These are phyloP conservation scores for Corynascus novoguineensis DNA, from an alignment of 495 filamentous ascomycete genomes.

Conservation along the genomic window DNA sequence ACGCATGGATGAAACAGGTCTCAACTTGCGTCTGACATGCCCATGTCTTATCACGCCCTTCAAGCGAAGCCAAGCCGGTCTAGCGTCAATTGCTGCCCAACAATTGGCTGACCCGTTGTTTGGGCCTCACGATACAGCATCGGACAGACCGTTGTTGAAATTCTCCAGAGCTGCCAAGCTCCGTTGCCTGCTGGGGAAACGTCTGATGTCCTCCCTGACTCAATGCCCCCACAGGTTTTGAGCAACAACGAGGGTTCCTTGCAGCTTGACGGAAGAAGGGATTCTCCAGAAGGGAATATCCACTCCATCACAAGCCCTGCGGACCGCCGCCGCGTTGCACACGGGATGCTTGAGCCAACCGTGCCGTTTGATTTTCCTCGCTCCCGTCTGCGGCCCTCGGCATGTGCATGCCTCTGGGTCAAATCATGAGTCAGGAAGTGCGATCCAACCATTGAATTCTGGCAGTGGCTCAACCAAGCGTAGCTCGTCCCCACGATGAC, in stretches of 20 bases:
- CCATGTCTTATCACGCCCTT: constrained; percentile 1
- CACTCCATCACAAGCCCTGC: not conserved
- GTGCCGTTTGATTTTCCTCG: constrained; percentile 22
- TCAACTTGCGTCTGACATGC: constrained; percentile 12
- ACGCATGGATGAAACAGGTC: constrained; percentile 11
- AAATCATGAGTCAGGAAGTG: not conserved
- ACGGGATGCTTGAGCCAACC: not conserved
- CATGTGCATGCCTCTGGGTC: constrained; percentile 5
- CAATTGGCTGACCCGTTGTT: constrained; percentile 1
- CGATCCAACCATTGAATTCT: not conserved
- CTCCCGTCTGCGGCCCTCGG: constrained; percentile 21
- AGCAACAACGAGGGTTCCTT: not conserved
- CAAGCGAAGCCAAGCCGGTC: constrained; percentile 14
- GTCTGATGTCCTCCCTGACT: constrained; percentile 3
- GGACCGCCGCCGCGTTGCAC: too few relatives aligned
- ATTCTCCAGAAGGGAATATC: not conserved
- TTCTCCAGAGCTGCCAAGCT: not conserved
- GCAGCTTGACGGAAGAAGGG: not conserved
- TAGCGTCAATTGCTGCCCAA: not conserved
- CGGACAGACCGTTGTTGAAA: not conserved
- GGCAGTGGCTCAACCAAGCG: too few relatives aligned
- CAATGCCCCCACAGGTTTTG: not conserved
- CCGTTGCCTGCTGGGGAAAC: not conserved
- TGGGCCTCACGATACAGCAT: not conserved
- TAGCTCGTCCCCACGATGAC: not conserved